Conservation (phyloP, 805 yeast genomes). For the Saccharomycopsis schoenii region DNA sequence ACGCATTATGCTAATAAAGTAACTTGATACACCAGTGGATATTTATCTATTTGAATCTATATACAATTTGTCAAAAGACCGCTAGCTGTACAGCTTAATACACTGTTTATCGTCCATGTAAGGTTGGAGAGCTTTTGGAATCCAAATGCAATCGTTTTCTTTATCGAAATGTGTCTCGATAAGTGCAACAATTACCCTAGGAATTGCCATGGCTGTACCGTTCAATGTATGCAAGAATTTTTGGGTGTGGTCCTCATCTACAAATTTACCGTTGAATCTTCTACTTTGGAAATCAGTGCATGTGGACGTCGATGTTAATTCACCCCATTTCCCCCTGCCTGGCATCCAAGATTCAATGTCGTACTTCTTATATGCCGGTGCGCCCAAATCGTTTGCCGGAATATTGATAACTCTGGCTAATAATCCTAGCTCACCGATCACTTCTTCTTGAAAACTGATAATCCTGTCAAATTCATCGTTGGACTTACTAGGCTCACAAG, state of each 20-base stretch:
- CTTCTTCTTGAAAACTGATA: conserved; percentile 50
- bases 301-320: conserved; percentile 81
- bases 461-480: conserved; percentile 47
- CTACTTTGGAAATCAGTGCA: conserved; percentile 88
- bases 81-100: conserved; percentile 11
- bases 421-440: conserved; percentile 61
- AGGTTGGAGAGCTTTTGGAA: conserved; percentile 60
- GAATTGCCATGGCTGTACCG: conserved; percentile 95
- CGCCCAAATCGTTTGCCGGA: conserved; percentile 87
- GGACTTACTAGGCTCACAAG: conserved; percentile 44
- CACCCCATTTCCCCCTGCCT: conserved; percentile 89
- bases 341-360: conserved; percentile 99
- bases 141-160: conserved; percentile 36
- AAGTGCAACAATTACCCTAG: conserved; percentile 82
- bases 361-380: conserved; percentile 84
- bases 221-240: conserved; percentile 73
- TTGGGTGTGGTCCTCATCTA: conserved; percentile 25
- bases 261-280: conserved; percentile 61
- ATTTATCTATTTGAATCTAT: too few species aligned
- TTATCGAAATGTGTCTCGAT: conserved; percentile 76
- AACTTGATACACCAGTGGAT: too few species aligned
- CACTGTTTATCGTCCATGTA: conserved; percentile 59
- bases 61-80: too few species aligned
- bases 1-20: too few species aligned
- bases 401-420: conserved; percentile 74